Base-by-base conservation (phyloP, 257 asterid genomes). In the Haberlea rhodopensis region DNA sequence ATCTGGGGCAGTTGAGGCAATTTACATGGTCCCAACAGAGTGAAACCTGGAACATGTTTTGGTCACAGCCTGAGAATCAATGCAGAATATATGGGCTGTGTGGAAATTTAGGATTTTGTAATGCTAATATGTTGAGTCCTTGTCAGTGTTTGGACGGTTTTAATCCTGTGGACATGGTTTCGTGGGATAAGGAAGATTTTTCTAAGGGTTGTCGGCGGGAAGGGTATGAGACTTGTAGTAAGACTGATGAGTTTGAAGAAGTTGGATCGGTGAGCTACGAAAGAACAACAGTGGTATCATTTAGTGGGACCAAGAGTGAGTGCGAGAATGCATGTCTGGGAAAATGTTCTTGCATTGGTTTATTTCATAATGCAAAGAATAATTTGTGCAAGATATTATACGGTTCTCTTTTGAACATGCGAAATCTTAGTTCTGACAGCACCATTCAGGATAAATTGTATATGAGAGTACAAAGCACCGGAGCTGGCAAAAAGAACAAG, bases 61-160 rank as follows among this genome's bases (percentile, higher is more conserved):
- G 96, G 95, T 87, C 89, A 9, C 91, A 81, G 75, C 96, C 95
- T n/a, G 95, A 85, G 52, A 74, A 81, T 68, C 15, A 62, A 5
- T 89, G 95, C 63, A 68, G 52, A 19, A 88, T 82, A 1, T 81
- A 78, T 67, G 86, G 80, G 11, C 58, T 87, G 57, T 89, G 96
- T 77, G 96, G 96, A 68, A 80, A 79, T 68, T 75, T 84, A 73
- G 95, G 96, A 60, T 31, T 84, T 32, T 89, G 95, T 61, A 77
- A 70, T 55, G 73, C 76, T 48, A 72, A 69, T 23, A 53, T 75
- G 10, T 48, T 78, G 68, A 76, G 73, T 68, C 91, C 89, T 1
- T 87, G 94, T 46, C 77, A 56, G 59, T 90, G 97, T 74, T 78
- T 82, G 62, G 34, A 60, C 1, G 95, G 89, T 25, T 85, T 87